Evolutionary conservation across 345 rosid species (phyloP).

Genomic region (Lumnitzera racemosa): DNA sequence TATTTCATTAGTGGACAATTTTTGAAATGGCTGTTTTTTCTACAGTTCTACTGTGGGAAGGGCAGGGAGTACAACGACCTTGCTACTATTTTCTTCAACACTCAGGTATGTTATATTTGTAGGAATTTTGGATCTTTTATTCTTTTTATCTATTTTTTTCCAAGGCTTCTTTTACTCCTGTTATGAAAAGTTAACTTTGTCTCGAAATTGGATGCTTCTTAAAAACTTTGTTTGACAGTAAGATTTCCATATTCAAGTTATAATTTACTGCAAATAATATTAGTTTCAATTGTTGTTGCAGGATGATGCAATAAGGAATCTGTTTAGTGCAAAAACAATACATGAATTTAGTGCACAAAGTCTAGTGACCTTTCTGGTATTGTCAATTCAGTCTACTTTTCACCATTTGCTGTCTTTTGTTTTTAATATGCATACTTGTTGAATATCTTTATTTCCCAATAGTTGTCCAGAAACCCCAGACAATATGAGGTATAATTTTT

Average conservation of each 20-base stretch:
- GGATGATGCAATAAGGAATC: constrained; percentile 99
- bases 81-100: constrained; percentile 95
- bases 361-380: constrained; percentile 89
- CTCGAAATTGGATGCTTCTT: not conserved
- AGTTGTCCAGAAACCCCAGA: too few species aligned
- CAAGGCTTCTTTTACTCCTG: not conserved
- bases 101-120: constrained; percentile 50
- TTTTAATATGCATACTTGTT: too few species aligned
- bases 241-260: not conserved
- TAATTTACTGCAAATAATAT: not conserved
- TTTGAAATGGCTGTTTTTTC: constrained; percentile 2
- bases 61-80: constrained; percentile 89
- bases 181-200: not conserved
- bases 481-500: too few species aligned
- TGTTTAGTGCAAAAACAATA: constrained; percentile 95
- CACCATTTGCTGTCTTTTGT: too few species aligned
- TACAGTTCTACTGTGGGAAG: constrained; percentile 84
- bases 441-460: too few species aligned
- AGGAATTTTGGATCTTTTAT: constrained; percentile 1
- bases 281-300: constrained; percentile 18
- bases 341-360: constrained; percentile 95
- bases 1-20: constrained; percentile 1
- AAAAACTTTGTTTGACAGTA: not conserved
- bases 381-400: constrained; percentile 2
- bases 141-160: constrained; percentile 1